Percentiles rank a stretch among this genome's conserved stretches.
Evolutionary conservation across 2,329 filamentous ascomycete species (phyloP).

Genomic region (Onygena corvina): DNA sequence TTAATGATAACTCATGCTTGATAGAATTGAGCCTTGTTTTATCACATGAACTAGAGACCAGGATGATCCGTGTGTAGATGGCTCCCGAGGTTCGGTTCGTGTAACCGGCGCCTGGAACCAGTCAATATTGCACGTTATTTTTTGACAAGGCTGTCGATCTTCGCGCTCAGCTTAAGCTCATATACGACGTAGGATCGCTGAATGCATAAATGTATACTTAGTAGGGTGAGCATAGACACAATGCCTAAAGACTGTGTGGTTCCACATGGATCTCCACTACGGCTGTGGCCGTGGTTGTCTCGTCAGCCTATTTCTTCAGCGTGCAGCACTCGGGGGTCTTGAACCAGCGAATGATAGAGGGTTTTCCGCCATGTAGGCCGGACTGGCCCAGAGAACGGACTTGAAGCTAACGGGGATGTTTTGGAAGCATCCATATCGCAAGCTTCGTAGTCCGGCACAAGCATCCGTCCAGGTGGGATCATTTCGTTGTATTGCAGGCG

Average conservation of each 20-base stretch:
- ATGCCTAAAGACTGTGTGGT: background rate
- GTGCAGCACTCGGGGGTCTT: background rate
- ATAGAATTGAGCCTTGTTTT: too few species aligned
- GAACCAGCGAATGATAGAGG: background rate
- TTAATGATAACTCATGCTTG: too few species aligned
- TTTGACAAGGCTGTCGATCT: background rate
- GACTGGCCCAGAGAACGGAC: background rate
- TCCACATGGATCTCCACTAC: background rate
- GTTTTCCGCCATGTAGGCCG: background rate
- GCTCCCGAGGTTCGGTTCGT: background rate
- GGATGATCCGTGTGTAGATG: background rate
- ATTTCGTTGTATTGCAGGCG: background rate
- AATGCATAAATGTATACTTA: background rate
- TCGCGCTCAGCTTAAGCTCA: background rate
- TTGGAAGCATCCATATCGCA: background rate
- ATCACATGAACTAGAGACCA: background rate
- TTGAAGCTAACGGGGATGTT: background rate
- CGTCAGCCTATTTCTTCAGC: background rate
- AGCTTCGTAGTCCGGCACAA: background rate
- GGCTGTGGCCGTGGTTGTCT: background rate
- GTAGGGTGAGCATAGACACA: too few species aligned
- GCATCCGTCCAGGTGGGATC: background rate
- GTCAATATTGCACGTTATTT: background rate
- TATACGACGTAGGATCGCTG: background rate
- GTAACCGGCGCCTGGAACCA: background rate